phyloP scores from a whole-genome alignment of 106 monocot genomes.

The Apostasia shenzhenica region DNA sequence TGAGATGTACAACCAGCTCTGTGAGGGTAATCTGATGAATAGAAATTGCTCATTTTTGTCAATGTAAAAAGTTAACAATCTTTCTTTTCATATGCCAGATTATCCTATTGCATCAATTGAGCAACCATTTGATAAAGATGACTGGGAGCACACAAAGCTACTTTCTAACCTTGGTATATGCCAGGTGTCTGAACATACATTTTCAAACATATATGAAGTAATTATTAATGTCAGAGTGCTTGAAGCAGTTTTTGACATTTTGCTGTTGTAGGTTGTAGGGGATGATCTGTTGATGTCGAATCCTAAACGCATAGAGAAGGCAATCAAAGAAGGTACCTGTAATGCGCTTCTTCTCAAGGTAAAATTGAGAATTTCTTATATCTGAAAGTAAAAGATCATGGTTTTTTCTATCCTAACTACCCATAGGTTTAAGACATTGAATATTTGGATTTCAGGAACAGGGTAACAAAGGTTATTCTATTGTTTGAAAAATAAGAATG shows the following conservation, averaged over 20 bases:
- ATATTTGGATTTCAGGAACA: no score
- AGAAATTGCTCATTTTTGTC: neutral
- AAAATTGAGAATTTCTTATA: slow-evolving; percentile 1
- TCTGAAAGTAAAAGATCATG: no score
- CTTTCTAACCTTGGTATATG: slow-evolving; percentile 67
- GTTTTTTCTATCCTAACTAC: no score
- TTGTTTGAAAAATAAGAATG: no score
- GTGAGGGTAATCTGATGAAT: slow-evolving; percentile 40
- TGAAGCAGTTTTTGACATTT: slow-evolving; percentile 13
- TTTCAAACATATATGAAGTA: neutral
- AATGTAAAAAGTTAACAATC: neutral
- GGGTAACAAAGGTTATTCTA: no score
- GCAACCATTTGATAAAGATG: slow-evolving; percentile 96
- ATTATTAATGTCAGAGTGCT: neutral
- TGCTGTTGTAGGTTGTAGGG: slow-evolving; percentile 70
- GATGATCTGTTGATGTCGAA: slow-evolving; percentile 89
- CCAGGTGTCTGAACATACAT: slow-evolving; percentile 46
- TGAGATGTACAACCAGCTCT: slow-evolving; percentile 75
- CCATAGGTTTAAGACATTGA: no score
- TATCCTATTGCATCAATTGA: slow-evolving; percentile 83
- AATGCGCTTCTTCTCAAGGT: slow-evolving; percentile 98
- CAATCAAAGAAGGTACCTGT: slow-evolving; percentile 73
- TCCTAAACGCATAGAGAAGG: slow-evolving; percentile 74
- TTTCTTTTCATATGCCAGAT: slow-evolving; percentile 27
- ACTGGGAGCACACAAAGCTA: slow-evolving; percentile 79